Evolutionary conservation across 257 asterid genomes (phyloP), one percentile per base, ranked within the genome.

Genomic region (Plantago ovata): DNA sequence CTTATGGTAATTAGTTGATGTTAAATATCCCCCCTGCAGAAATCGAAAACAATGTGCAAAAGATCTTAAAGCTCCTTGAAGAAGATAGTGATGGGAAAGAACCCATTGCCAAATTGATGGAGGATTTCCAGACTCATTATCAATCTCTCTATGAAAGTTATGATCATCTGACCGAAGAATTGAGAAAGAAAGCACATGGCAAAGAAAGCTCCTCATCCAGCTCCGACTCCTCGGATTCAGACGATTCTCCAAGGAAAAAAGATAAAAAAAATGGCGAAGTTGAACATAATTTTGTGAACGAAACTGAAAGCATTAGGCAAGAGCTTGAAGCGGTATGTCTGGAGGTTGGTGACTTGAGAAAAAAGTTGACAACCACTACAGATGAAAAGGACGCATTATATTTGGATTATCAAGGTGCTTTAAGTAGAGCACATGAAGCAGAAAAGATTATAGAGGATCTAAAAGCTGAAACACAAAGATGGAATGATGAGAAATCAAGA

Each of bases 171-270:
- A 81, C 95, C 1, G 88, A 77, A 61, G 78, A 75, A 46, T 63
- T 89, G 81, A 75, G 79, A 53, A 69, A 81, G 61, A 76, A 78
- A 44, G 72, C 72, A 22, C 69, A 65, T 10, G 82, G 61, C 44
- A 75, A 71, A 10, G 79, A 64, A 4, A 57, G 76, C 65, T 77
- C 85, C 45, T 81, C 83, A 41, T 81, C 95, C 67, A 74, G 81
- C 65, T 85, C 97, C 19, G 85, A 72, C 67, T 80, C 96, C 63
- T 77, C 81, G 13, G 94, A 85, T 64, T 86, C 86, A 2, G 90
- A 86, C 41, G 68, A 69, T 49, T 68, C 79, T 60, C 71, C 66
- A 7, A 44, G 56, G 51, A 60, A 79, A 59, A 75, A 74, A 58
- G 72, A 77, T 36, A 53, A 53, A 15, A 69, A 71, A 67, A 73